Percentiles rank a stretch among this genome's conserved stretches.
These are phyloP conservation scores for Adansonia madagascariensis DNA, from an alignment of 441 rosid genomes.

Conservation along the genomic window DNA sequence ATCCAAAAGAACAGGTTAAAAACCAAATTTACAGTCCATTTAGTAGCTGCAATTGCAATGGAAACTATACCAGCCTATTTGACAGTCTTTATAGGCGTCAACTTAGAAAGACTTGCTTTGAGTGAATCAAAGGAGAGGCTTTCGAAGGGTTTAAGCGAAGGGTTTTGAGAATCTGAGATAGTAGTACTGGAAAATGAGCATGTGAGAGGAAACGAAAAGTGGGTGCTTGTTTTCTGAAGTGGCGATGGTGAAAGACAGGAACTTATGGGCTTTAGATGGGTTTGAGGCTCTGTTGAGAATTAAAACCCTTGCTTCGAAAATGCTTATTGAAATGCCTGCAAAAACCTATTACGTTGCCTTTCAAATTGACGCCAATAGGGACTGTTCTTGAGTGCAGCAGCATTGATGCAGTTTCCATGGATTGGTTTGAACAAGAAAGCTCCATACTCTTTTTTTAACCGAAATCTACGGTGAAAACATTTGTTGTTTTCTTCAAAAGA, in stretches of 20 bases:
- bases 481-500: not conserved
- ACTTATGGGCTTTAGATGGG: constrained; percentile 30
- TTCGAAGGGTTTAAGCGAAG: constrained; percentile 46
- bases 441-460: no score
- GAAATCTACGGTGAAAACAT: constrained; percentile 12
- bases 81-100: constrained; percentile 56
- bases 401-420: constrained; percentile 61
- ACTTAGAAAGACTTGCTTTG: constrained; percentile 39
- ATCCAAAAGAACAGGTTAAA: constrained; percentile 82
- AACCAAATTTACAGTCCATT: constrained; percentile 53
- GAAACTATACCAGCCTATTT: constrained; percentile 62
- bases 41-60: constrained; percentile 53
- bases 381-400: constrained; percentile 55
- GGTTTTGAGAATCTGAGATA: constrained; percentile 42
- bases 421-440: not conserved
- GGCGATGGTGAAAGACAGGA: constrained; percentile 24
- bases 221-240: constrained; percentile 28
- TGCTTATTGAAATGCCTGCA: constrained; percentile 72
- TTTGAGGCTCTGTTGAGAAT: constrained; percentile 28
- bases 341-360: constrained; percentile 36
- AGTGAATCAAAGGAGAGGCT: constrained; percentile 45
- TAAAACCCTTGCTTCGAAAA: constrained; percentile 26
- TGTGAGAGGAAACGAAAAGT: constrained; percentile 39
- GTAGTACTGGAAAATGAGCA: constrained; percentile 58
- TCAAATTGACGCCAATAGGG: constrained; percentile 35